Conservation (phyloP, 805 yeast species). For the Metschnikowia cubensis region DNA sequence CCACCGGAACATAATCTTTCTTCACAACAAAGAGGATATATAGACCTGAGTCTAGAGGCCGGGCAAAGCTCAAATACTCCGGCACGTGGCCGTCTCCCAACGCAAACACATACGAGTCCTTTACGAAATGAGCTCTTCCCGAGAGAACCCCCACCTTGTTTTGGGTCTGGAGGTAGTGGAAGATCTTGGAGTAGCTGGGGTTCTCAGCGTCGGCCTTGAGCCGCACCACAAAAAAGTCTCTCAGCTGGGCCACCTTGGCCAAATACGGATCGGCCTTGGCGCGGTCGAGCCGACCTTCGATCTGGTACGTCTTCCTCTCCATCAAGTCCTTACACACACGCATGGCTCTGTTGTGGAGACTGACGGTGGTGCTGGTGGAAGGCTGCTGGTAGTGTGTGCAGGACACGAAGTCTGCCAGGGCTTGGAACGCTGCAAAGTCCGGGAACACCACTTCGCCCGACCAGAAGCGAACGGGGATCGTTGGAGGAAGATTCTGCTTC, state of each 20-base stretch:
- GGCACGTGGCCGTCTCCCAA: slow-evolving; percentile 16
- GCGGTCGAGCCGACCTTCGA: slow-evolving; percentile 63
- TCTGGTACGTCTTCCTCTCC: slow-evolving; percentile 28
- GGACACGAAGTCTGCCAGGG: slow-evolving; percentile 33
- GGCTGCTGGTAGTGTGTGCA: slow-evolving; percentile 26
- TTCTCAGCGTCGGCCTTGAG: slow-evolving; percentile 24
- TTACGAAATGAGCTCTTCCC: slow-evolving; percentile 46
- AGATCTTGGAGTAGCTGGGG: slow-evolving; percentile 28
- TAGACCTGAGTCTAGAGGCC: slow-evolving; percentile 9
- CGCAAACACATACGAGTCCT: slow-evolving; percentile 60
- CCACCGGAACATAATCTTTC: slow-evolving; percentile 31
- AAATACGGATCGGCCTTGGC: slow-evolving; percentile 56
- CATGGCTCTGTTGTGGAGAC: slow-evolving; percentile 24
- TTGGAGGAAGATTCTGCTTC: slow-evolving; percentile 10
- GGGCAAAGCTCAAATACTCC: slow-evolving; percentile 10
- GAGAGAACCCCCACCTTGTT: slow-evolving; percentile 59
- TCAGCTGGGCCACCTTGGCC: slow-evolving; percentile 39
- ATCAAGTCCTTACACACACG: slow-evolving; percentile 29
- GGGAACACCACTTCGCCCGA: slow-evolving; percentile 47
- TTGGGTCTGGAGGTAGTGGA: slow-evolving; percentile 43
- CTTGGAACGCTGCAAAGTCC: slow-evolving; percentile 44
- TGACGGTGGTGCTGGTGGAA: slow-evolving; percentile 15
- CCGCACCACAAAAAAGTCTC: slow-evolving; percentile 53
- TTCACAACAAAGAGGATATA: slow-evolving; percentile 35
- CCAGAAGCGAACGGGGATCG: slow-evolving; percentile 32